Evolutionary conservation across 495 filamentous ascomycete genomes (phyloP), one percentile per base, ranked within the genome.

Genomic region (Penicillium verhagenii): DNA sequence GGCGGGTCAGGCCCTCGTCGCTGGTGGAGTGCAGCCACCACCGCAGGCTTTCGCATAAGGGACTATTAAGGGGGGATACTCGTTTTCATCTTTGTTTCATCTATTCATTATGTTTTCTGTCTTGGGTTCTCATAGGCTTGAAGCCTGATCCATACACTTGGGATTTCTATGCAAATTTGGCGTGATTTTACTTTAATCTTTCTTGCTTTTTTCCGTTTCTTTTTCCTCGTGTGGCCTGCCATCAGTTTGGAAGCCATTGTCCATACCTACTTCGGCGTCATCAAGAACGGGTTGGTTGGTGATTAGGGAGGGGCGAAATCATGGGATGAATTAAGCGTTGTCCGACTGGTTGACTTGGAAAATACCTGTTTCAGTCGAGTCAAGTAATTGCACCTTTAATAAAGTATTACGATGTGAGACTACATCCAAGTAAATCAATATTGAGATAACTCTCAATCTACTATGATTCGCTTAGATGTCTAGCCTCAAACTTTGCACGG

Each of bases 11-110:
- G 66, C 65, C 43, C 59, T 73, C 16, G 66, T 72, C 25, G 56
- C 69, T 24, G 71, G 69, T n/a, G 20, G 24, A 37, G 65, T 59
- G 23, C 65, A 64, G 28, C 71, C 44, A 18, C n/a, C 24, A 20
- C 59, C 65, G n/a, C 67, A 69, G 59, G 48, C 51, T 19, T 72
- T 67, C 59, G 67, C 65, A 68, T 72, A 61, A 54, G 31, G n/a
- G 50, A n/a, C n/a, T n/a, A n/a, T 52, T 46, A 18, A 21, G 29
- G 20, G 21, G 19, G 40, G 44, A 11, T 16, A 43, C 26, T 19
- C 18, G 14, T 46, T 54, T 18, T 38, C 39, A 29, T 19, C 33
- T 26, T 47, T 47, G 11, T 29, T 48, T 48, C 47, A n/a, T 53
- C 52, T 66, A 42, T 50, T 42, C 11, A 46, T 39, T 47, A 28